These are phyloP conservation scores for Rhodotorula sp. DNA, from an alignment of 1,284 basidiomycete genomes.

Conservation along the genomic window DNA sequence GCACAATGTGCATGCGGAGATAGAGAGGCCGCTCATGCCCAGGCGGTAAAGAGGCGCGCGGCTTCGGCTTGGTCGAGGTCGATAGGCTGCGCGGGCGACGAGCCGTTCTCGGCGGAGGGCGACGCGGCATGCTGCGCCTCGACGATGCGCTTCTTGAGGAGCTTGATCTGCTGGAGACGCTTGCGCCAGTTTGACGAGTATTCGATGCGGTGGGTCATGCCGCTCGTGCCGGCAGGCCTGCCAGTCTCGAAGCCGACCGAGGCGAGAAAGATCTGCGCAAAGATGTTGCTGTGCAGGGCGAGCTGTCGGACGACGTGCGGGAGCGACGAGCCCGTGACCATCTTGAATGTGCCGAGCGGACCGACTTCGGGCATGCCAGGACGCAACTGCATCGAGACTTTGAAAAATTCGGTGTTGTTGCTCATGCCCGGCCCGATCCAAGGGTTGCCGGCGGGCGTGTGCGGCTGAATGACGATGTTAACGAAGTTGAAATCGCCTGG, in stretches of 20 bases:
- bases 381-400: conserved; percentile 76
- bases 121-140: conserved; percentile 6
- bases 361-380: conserved; percentile 86
- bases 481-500: conserved; percentile 93
- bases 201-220: conserved; percentile 59
- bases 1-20: too few species aligned
- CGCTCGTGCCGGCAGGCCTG: conserved; percentile 38
- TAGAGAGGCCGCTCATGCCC: conserved; percentile 4
- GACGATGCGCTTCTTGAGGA: conserved; percentile 35
- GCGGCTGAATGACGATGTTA: conserved; percentile 94
- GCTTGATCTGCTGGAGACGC: conserved; percentile 71
- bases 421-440: conserved; percentile 48
- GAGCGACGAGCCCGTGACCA: conserved; percentile 79
- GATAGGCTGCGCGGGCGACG: conserved; percentile 4
- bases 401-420: conserved; percentile 75
- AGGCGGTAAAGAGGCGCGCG: conserved; percentile 35
- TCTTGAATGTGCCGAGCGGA: conserved; percentile 85
- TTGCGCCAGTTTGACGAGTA: conserved; percentile 85
- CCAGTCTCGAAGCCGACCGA: conserved; percentile 64
- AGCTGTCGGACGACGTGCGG: conserved; percentile 81
- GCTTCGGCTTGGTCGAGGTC: conserved; percentile 38
- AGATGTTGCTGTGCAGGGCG: conserved; percentile 80
- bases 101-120: too few species aligned
- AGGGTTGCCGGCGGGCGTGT: conserved; percentile 60
- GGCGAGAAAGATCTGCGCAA: conserved; percentile 75